Base-by-base conservation (phyloP, 805 yeast genomes). In the Saccharomycopsis sp. region DNA sequence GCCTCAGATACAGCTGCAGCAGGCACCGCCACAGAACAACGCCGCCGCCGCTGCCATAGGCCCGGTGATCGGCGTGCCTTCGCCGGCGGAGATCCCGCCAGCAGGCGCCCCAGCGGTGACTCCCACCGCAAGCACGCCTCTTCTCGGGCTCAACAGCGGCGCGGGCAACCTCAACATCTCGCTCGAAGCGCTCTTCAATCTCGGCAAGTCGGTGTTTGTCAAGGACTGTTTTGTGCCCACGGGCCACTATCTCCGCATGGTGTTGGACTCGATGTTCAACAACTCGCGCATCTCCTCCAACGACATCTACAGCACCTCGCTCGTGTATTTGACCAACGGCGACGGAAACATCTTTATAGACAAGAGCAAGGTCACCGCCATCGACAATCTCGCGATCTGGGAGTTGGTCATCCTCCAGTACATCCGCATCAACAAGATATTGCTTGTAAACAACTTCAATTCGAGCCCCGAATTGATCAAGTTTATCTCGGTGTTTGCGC, bases 171-270 rank as follows among this genome's bases (percentile, higher is more conserved):
- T 57, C 29, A 58, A 53, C 38, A 77, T 76, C 55, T 73, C 77
- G 34, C 72, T 88, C 60, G 91, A 87, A 70, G 93, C 94, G 1
- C 78, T 88, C 63, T 90, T 85, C 56, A 86, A 87, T 64, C 79
- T 88, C 20, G 94, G 94, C 9, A 87, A 87, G 69, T 80, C 88
- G 52, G 92, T 87, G 8, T 80, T 84, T 59, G 87, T 93, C 65
- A 81, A 87, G 60, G 94, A 88, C 67, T 90, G 93, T 3, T 88
- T 88, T 71, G 90, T 86, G 2, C 96, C 96, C 23, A 86, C 94
- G 1, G 85, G 82, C 54, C 91, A 86, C 65, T 88, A 88, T 67
- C 77, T 88, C 70, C 77, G 86, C 64, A 77, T 87, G 73, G 91
- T 88, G 20, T 87, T 88, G 54, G 94, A 87, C 64, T 87, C 87